Percentiles rank a stretch among this genome's conserved stretches.
Evolutionary conservation across 805 yeast genomes (phyloP).

Genomic region (Candida piceae): DNA sequence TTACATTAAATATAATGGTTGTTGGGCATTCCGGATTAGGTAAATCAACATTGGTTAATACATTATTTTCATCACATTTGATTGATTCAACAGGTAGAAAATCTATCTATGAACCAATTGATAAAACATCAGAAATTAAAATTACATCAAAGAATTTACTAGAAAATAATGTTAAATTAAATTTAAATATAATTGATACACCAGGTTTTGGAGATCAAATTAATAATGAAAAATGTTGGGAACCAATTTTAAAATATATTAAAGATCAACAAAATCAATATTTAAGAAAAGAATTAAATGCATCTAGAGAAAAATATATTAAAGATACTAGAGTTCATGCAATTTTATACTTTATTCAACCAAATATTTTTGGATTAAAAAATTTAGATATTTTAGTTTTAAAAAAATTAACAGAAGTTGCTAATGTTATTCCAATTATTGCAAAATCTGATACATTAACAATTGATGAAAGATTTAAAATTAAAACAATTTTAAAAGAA

Average conservation of each 20-base stretch:
- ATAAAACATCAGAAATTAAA: conserved; percentile 81
- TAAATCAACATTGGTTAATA: conserved; percentile 86
- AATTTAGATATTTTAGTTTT: conserved; percentile 79
- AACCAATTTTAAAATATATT: conserved; percentile 87
- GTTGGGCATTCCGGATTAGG: conserved; percentile 95
- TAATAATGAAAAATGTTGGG: conserved; percentile 95
- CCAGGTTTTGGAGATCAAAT: conserved; percentile 98
- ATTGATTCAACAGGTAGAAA: conserved; percentile 71
- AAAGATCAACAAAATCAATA: conserved; percentile 92
- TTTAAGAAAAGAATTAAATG: conserved; percentile 89
- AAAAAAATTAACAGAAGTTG: conserved; percentile 79
- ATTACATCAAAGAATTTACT: conserved; percentile 62
- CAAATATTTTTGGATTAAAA: conserved; percentile 80
- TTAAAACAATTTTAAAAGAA: conserved; percentile 70
- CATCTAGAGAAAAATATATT: conserved; percentile 80
- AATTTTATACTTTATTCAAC: conserved; percentile 84
- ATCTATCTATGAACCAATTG: conserved; percentile 62
- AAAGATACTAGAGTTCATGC: conserved; percentile 92
- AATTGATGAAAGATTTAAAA: conserved; percentile 70
- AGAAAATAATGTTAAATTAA: conserved; percentile 85
- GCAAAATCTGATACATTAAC: conserved; percentile 93
- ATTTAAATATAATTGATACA: conserved; percentile 87
- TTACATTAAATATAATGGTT: conserved; percentile 89
- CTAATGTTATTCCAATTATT: conserved; percentile 92
- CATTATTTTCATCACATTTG: conserved; percentile 80